Base-by-base conservation (phyloP, 1,284 basidiomycete species). In the Microbotryum lychnidis-dioicae region DNA sequence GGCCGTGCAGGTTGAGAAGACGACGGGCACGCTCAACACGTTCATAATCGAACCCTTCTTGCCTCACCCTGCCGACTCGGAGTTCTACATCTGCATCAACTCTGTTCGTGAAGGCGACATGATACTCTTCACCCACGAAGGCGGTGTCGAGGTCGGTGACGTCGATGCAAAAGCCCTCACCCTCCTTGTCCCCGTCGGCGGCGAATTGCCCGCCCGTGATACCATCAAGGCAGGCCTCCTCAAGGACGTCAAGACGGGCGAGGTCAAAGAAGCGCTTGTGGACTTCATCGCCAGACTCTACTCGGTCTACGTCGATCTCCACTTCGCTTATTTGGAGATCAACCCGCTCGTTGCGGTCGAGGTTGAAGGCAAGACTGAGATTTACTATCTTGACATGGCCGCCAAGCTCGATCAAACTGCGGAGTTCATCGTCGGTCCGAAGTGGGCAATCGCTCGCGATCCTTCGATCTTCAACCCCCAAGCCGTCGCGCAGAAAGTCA, bases 31-130 rank as follows among this genome's bases (percentile, higher is more conserved):
- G 29, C 83, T 98, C 72, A 94, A 87, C 82, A 96, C 87, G 77
- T 98, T 97, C 79, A 96, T 98, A 77, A 84, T 97, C 70, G 94
- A 98, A 80, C 94, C 94, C 44, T 97, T 98, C 85, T 83, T 94
- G 63, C 94, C 94, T 57, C 94, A 98, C 76, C 86, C 89, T 4
- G 84, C 89, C 64, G 82, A 93, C 76, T 89, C 90, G 70, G 94
- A 98, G 77, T 97, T 91, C 80, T 98, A 97, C 78, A 89, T 98
- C 74, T 98, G 94, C 79, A 90, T 98, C 79, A 97, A 87, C 79
- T 97, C 94, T 42, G 84, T 84, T 27, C 89, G 94, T 71, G 89
- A 97, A 75, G 92, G 91, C 65, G 94, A 98, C 76, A 84, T 87
- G 67, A 96, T 98, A 76, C 87, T 97, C 75, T 98, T 98, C 83